Conservation (phyloP, 768 basidiomycete genomes). For the Mycena albidolilacea region DNA sequence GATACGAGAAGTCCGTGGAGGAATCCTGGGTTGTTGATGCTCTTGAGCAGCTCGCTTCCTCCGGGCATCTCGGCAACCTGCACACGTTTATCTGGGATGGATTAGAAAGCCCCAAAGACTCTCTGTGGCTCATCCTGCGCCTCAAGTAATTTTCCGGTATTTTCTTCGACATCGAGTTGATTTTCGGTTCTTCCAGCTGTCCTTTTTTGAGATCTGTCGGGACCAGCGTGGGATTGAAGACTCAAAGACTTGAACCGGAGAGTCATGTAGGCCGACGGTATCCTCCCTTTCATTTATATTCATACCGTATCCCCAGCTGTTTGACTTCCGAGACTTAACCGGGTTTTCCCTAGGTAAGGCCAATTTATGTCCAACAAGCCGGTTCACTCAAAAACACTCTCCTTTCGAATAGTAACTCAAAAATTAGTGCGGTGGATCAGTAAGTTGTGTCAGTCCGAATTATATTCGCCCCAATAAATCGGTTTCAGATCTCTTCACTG, state of each 20-base stretch:
- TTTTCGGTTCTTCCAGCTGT: constrained; percentile 29
- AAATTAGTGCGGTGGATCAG: constrained; percentile 29
- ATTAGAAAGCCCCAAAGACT: constrained; percentile 36
- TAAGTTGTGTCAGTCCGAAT: not conserved
- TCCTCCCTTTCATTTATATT: not conserved
- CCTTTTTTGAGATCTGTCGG: constrained; percentile 37
- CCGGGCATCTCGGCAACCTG: constrained; percentile 28
- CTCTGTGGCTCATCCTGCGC: constrained; percentile 38
- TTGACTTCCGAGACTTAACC: constrained; percentile 33
- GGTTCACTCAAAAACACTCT: no score
- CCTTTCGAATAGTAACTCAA: constrained; percentile 17
- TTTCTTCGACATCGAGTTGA: not conserved
- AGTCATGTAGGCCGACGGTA: constrained; percentile 32
- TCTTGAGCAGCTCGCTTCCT: constrained; percentile 32
- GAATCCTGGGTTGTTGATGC: constrained; percentile 30
- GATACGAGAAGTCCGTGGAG: constrained; percentile 27
- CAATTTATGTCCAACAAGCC: not conserved
- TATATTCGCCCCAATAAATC: not conserved
- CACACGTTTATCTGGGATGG: constrained; percentile 41
- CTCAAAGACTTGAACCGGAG: constrained; percentile 32
- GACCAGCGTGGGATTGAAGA: constrained; percentile 38
- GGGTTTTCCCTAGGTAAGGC: constrained; percentile 37
- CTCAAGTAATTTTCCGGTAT: constrained; percentile 22
- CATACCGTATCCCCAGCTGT: constrained; percentile 25
- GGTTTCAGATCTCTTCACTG: constrained; percentile 19